A percentile compares a stretch with the other conserved stretches of the same genome.
These are phyloP conservation scores for Metschnikowia kunwiensis DNA, from an alignment of 805 yeast species.

Conservation along the genomic window DNA sequence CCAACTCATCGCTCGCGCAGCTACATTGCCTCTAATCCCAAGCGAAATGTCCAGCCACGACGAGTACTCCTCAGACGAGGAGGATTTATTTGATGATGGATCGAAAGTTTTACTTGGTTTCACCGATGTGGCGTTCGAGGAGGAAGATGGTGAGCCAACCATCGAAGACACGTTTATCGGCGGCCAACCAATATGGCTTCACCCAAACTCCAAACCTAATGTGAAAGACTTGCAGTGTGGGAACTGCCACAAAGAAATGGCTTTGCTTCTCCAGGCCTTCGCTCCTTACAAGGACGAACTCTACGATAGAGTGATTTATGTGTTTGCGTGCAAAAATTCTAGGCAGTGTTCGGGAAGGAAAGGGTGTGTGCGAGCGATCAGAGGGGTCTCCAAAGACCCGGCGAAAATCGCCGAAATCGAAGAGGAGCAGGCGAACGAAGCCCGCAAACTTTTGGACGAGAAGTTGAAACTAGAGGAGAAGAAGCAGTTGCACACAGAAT, in stretches of 20 bases:
- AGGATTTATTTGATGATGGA: conserved; percentile 32
- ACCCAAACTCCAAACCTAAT: conserved; percentile 55
- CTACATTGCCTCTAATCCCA: no score
- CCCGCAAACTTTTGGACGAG: conserved; percentile 35
- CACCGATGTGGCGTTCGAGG: conserved; percentile 55
- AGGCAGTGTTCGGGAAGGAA: conserved; percentile 58
- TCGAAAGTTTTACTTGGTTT: conserved; percentile 56
- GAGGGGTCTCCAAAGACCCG: conserved; percentile 70
- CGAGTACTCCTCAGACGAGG: conserved; percentile 56
- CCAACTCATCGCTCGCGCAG: no score
- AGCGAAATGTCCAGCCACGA: conserved; percentile 37
- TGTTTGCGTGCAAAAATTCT: conserved; percentile 67
- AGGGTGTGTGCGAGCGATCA: conserved; percentile 71
- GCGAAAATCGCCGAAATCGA: conserved; percentile 39
- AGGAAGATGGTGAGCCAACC: conserved; percentile 35
- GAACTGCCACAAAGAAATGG: conserved; percentile 60
- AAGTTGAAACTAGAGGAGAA: conserved; percentile 43
- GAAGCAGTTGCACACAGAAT: conserved; percentile 35
- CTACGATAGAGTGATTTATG: conserved; percentile 78
- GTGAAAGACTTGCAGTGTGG: conserved; percentile 56
- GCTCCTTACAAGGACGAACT: conserved; percentile 70
- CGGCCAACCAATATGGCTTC: conserved; percentile 65
- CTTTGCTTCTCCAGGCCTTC: conserved; percentile 72
- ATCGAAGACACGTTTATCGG: conserved; percentile 79
- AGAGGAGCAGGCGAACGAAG: conserved; percentile 30